Evolutionary conservation across 139 green algal species (phyloP), one percentile per base, ranked within the genome.

Genomic region (Micromonas pusilla): DNA sequence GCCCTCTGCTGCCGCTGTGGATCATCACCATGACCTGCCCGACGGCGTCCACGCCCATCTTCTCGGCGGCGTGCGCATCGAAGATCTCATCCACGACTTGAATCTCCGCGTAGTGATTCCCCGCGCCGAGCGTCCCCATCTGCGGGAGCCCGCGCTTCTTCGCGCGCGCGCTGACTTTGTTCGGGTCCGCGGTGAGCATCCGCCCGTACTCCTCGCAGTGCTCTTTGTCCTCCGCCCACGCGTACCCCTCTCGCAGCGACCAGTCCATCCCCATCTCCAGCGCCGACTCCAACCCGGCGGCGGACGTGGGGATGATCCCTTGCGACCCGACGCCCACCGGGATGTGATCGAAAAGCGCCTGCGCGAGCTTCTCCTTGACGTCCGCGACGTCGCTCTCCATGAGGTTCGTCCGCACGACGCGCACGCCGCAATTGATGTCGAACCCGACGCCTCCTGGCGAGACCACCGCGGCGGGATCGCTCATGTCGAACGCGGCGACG

Each of bases 371-470:
- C 80, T 96, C 91, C 81, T 91, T 90, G 52, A 92, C 63, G 2
- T 82, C 78, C 45, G 34, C 70, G 52, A 97, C 86, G 37, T 96
- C 89, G 13, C 38, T 23, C 62, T 80, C 74, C 6, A 64, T 33
- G 30, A 97, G 86, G 85, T 97, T 97, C 73, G 91, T 96, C 30
- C 92, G 80, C 9, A 97, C 77, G 3, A 97, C 83, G 1, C 91
- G 78, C 60, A 96, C 91, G n/a, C 91, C 91, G 80, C 92, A 97
- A 79, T 96, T 96, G 81, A 96, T 96, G 78, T 96, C 92, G 81
- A 88, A 89, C 9, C 82, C 82, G 6, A 86, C 82, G 5, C 81
- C 81, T n/a, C 81, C 92, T 1, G 92, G 92, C 0, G 89, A 94
- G 25, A 97, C 92, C n/a, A 97, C 83, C 0, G 91, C 84, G 66